Conservation (phyloP, 176 grass and related monocot genomes). For the Thinopyrum elongatum region DNA sequence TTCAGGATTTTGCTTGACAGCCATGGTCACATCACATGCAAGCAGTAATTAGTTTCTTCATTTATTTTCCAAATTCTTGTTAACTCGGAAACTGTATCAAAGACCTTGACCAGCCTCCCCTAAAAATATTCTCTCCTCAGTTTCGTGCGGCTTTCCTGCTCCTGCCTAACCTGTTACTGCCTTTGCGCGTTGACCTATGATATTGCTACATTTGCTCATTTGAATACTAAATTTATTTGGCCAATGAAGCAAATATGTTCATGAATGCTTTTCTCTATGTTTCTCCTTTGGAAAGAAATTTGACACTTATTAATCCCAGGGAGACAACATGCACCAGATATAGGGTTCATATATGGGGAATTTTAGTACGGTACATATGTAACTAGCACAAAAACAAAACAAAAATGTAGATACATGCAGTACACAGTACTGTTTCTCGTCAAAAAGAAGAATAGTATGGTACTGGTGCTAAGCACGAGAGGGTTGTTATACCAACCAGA, state of each 20-base stretch:
- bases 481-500: constrained; percentile 24
- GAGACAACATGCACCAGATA: constrained; percentile 20
- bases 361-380: background rate
- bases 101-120: constrained; percentile 17
- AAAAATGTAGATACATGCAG: too few species aligned
- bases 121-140: constrained; percentile 7
- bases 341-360: constrained; percentile 22
- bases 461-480: background rate
- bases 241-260: background rate
- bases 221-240: background rate
- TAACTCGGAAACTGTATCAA: constrained; percentile 14
- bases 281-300: background rate
- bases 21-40: background rate
- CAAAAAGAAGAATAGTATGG: background rate
- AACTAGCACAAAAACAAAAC: too few species aligned
- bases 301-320: background rate
- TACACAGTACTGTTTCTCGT: too few species aligned
- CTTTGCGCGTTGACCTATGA: background rate
- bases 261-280: background rate
- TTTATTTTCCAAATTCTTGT: background rate
- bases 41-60: background rate
- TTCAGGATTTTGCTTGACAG: background rate
- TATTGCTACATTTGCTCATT: background rate
- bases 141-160: constrained; percentile 20
- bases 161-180: constrained; percentile 11